Conservation (phyloP, 768 basidiomycete species). For the Saitozyma sp. region DNA sequence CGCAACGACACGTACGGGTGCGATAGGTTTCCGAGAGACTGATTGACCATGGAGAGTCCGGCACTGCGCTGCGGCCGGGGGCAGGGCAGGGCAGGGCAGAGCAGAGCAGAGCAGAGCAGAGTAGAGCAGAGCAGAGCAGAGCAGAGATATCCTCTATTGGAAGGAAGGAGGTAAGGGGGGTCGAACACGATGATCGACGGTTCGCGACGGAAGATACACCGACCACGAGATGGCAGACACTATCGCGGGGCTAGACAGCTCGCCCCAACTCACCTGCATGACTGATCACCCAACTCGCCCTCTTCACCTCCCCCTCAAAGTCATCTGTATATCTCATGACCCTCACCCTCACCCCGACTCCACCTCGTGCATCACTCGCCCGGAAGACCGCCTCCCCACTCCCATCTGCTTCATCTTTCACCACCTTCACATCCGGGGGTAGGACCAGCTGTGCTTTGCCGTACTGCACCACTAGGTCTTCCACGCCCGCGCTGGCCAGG, state of each 20-base stretch:
- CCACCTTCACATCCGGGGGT: not conserved
- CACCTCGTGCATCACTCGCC: not conserved
- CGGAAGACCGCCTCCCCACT: not conserved
- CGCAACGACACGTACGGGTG: not conserved
- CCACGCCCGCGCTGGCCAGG: slow-evolving; percentile 63
- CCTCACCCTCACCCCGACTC: slow-evolving; percentile 61
- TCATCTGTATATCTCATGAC: slow-evolving; percentile 74
- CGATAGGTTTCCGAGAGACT: too few species aligned
- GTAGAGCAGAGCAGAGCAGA: too few species aligned
- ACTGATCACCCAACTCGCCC: slow-evolving; percentile 78
- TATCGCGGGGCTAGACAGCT: not conserved
- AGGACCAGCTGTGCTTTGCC: slow-evolving; percentile 56
- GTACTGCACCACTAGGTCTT: slow-evolving; percentile 69
- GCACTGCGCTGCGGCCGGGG: too few species aligned
- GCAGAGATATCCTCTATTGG: too few species aligned
- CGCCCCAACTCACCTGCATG: slow-evolving; percentile 76
- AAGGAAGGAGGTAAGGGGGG: too few species aligned
- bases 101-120: too few species aligned
- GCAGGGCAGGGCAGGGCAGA: too few species aligned
- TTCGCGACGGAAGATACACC: too few species aligned
- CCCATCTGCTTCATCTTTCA: not conserved
- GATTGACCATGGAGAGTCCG: too few species aligned
- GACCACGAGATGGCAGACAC: not conserved
- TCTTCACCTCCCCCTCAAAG: slow-evolving; percentile 65
- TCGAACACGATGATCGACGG: too few species aligned